phyloP scores from a whole-genome alignment of 768 basidiomycete species.

The Pleurotus citrinopileatus region DNA sequence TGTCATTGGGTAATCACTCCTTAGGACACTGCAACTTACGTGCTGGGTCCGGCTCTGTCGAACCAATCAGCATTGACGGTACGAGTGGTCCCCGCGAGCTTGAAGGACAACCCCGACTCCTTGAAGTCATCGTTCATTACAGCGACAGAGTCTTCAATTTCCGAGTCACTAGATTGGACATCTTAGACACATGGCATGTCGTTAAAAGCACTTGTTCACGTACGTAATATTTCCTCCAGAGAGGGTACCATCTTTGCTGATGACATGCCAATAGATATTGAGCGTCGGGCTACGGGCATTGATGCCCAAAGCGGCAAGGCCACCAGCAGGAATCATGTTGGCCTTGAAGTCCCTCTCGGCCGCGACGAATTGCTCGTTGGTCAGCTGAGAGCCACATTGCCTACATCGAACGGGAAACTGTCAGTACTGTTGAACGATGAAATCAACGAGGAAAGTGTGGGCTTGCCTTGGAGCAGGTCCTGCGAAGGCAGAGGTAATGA shows the following conservation, averaged over 20 bases:
- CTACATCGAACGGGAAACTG: background rate
- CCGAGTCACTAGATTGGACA: conserved; percentile 28
- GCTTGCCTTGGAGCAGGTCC: background rate
- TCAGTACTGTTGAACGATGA: background rate
- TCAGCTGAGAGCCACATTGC: conserved; percentile 35
- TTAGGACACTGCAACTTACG: no score
- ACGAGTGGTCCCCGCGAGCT: conserved; percentile 27
- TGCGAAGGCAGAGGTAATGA: background rate
- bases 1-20: no score
- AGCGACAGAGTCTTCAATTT: conserved; percentile 33
- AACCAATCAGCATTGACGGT: conserved; percentile 49
- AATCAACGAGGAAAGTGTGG: background rate
- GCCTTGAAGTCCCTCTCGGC: conserved; percentile 40
- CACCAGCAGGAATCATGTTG: conserved; percentile 27
- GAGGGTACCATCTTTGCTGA: conserved; percentile 26
- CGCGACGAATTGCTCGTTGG: conserved; percentile 28
- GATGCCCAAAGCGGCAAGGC: conserved; percentile 10
- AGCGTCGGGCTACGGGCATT: conserved; percentile 7
- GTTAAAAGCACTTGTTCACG: conserved; percentile 12
- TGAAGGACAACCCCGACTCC: conserved; percentile 30
- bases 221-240: conserved; percentile 42
- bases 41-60: conserved; percentile 35
- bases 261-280: conserved; percentile 31
- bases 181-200: background rate
- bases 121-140: conserved; percentile 42